These are phyloP conservation scores for Trichoderma koningiopsis DNA, from an alignment of 2,329 filamentous ascomycete genomes.

Conservation along the genomic window DNA sequence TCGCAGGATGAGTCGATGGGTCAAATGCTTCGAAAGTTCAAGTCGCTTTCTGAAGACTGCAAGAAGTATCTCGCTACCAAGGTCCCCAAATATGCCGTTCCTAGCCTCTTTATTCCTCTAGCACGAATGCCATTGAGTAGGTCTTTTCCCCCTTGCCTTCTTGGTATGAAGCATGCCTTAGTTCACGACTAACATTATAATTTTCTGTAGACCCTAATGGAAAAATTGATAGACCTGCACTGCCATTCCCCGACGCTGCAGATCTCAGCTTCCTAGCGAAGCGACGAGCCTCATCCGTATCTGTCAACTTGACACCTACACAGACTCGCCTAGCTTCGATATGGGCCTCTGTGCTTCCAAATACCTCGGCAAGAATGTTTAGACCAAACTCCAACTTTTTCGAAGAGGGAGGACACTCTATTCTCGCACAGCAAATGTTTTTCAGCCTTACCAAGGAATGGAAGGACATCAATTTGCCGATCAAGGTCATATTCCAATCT, in stretches of 20 bases:
- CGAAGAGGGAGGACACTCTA: conserved; percentile 43
- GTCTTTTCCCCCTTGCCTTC: background rate
- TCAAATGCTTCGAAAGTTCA: background rate
- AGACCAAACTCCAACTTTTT: conserved; percentile 43
- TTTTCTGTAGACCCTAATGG: background rate
- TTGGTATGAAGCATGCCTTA: background rate
- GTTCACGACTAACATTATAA: background rate
- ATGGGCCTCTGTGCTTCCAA: background rate
- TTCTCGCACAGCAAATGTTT: conserved; percentile 73
- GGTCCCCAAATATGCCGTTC: background rate
- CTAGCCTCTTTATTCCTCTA: background rate
- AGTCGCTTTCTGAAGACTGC: background rate
- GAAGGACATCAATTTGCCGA: conserved; percentile 36
- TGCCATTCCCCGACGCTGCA: background rate
- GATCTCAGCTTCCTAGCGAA: background rate
- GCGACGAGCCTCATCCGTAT: background rate
- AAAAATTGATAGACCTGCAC: background rate
- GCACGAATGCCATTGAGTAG: background rate
- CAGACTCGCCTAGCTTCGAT: too few species aligned
- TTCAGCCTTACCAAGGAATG: conserved; percentile 52
- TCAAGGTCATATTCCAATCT: conserved; percentile 38
- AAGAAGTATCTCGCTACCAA: background rate
- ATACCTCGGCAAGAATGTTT: background rate
- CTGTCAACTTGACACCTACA: too few species aligned
- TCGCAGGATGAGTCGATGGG: background rate